phyloP scores from a whole-genome alignment of 495 filamentous ascomycete species.

The Penicillium lividum region DNA sequence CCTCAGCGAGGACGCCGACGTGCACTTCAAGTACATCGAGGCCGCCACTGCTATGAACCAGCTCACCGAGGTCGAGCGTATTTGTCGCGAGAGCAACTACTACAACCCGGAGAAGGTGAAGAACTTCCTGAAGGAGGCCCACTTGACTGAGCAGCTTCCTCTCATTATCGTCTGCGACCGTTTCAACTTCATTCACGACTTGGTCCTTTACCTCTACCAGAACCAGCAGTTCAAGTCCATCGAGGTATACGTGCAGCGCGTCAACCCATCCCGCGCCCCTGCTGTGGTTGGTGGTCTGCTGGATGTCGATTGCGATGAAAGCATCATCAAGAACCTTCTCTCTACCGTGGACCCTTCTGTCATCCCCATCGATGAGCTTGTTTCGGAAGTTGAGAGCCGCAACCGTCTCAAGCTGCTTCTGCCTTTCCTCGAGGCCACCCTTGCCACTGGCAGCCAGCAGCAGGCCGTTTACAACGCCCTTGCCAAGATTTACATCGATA shows the following conservation, averaged over 20 bases:
- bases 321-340: constrained; percentile 92
- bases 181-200: constrained; percentile 96
- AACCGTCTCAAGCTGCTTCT: constrained; percentile 95
- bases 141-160: constrained; percentile 87
- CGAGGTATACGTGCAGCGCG: constrained; percentile 97
- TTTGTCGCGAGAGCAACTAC: constrained; percentile 91
- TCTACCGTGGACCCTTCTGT: constrained; percentile 78
- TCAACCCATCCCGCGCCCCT: constrained; percentile 92
- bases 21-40: constrained; percentile 99
- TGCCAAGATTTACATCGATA: constrained; percentile 99
- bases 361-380: constrained; percentile 95
- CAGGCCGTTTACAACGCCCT: constrained; percentile 97
- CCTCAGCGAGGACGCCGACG: constrained; percentile 89
- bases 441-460: constrained; percentile 91
- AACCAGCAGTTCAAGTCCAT: constrained; percentile 99
- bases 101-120: constrained; percentile 98
- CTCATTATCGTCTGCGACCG: constrained; percentile 98
- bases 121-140: constrained; percentile 98
- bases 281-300: constrained; percentile 94
- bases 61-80: constrained; percentile 91
- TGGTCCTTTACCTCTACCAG: constrained; percentile 97
- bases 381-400: constrained; percentile 88
- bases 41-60: constrained; percentile 91
- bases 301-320: constrained; percentile 96
- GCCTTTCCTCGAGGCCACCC: constrained; percentile 92